Evolutionary conservation across 805 yeast genomes (phyloP), one percentile per base, ranked within the genome.

Genomic region (Scheffersomyces stipitis): DNA sequence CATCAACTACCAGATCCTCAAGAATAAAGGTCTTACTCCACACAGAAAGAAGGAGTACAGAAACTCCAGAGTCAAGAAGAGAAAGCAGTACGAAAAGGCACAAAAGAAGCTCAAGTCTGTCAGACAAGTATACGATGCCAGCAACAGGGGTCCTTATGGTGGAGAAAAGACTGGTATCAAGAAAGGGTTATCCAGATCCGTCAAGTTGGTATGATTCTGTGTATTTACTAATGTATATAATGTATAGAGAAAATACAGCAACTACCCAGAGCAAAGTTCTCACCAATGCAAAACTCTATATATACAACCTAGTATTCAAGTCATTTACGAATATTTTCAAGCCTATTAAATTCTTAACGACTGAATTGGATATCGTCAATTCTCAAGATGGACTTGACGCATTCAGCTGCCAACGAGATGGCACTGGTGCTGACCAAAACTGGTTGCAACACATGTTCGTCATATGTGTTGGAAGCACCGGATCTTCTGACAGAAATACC

Each of bases 81-180:
- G 99, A 75, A 86, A 82, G 81, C 87, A 87, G 79, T 93, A 86
- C 71, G 98, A 88, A 46, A 75, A 78, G 60, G 99, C 99, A 18
- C 81, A 88, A 71, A 91, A 88, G 87, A 88, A 88, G 63, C 83
- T 93, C 64, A 81, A 82, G 57, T 85, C 96, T 36, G 84, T 86
- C 46, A 83, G 96, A 62, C 87, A 86, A 37, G 96, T 89, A n/a
- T 89, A 83, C 72, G 76, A 82, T 50, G 86, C 78, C 34, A 71
- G 78, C 44, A 85, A 88, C 46, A 53, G 46, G 33, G 73, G 75
- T 18, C 82, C 96, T 2, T 93, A 93, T 62, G 83, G 76, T 45
- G 99, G 99, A 65, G 99, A 93, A 62, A 76, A 80, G 69, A 89
- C 97, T 14, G 99, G 99, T 86, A 93, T 93, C 60, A 89, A 89